Evolutionary conservation across 2,329 filamentous ascomycete genomes (phyloP).

Genomic region (Didymella keratinophila): DNA sequence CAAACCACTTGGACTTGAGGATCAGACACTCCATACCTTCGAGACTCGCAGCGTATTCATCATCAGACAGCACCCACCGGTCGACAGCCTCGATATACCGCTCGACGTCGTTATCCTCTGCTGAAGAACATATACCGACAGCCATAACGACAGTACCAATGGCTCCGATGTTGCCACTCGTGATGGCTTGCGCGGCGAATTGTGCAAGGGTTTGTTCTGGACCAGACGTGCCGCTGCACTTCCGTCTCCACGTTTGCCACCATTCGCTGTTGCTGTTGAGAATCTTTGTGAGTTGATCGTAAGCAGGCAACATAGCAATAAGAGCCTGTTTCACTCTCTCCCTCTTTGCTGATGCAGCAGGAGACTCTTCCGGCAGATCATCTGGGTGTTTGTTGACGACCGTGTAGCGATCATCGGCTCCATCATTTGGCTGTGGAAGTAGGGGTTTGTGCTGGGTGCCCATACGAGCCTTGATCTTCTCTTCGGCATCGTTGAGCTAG

Average conservation of each 20-base stretch:
- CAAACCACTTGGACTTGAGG: constrained; percentile 61
- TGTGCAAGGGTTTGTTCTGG: constrained; percentile 47
- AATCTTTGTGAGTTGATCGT: constrained; percentile 44
- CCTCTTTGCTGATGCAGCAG: constrained; percentile 39
- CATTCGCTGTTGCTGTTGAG: constrained; percentile 50
- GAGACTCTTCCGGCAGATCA: constrained; percentile 34
- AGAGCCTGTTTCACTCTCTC: constrained; percentile 49
- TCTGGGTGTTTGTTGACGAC: constrained; percentile 43
- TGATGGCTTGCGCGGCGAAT: constrained; percentile 56
- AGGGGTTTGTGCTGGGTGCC: constrained; percentile 30
- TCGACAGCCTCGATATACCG: constrained; percentile 58
- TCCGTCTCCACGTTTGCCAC: constrained; percentile 55
- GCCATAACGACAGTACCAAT: constrained; percentile 48
- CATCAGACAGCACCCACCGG: constrained; percentile 58
- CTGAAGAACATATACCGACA: constrained; percentile 51
- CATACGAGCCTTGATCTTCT: constrained; percentile 40
- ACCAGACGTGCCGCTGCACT: constrained; percentile 53
- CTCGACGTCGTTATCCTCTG: constrained; percentile 56
- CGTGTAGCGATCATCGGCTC: constrained; percentile 37
- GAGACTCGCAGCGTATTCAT: constrained; percentile 59
- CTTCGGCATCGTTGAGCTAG: constrained; percentile 49
- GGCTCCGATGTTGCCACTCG: constrained; percentile 52
- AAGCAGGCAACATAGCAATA: constrained; percentile 45
- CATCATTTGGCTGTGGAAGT: constrained; percentile 19
- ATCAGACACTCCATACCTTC: constrained; percentile 63